Percentiles rank a stretch among this genome's conserved stretches.
Evolutionary conservation across 768 basidiomycete species (phyloP).

Genomic region (Tricholoma flavovirens): DNA sequence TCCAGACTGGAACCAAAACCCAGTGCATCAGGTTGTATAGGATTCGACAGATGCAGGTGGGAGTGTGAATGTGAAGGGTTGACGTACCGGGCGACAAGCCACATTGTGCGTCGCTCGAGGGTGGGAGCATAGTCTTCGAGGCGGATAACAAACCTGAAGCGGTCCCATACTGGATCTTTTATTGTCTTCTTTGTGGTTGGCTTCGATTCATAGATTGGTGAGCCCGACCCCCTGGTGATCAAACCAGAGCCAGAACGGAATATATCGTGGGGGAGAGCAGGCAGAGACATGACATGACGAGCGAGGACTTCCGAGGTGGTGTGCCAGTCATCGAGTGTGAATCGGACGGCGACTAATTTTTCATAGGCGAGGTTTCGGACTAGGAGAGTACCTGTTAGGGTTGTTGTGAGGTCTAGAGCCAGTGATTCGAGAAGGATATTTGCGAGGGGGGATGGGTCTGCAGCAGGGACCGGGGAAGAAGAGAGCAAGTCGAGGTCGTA

Average conservation of each 20-base stretch:
- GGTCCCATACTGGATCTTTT: constrained; percentile 40
- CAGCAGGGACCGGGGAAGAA: constrained; percentile 24
- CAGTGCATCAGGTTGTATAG: constrained; percentile 8
- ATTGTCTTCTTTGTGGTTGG: too few relatives aligned
- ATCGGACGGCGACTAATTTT: constrained; percentile 80
- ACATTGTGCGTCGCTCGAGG: constrained; percentile 50
- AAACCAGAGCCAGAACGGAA: constrained; percentile 11
- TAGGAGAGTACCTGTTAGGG: constrained; percentile 59
- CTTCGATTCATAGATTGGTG: too few relatives aligned
- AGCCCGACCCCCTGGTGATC: too few relatives aligned
- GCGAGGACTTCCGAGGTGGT: constrained; percentile 82
- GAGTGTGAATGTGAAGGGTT: too few relatives aligned
- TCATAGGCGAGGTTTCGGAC: constrained; percentile 84
- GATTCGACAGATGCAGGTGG: too few relatives aligned
- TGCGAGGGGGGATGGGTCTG: constrained; percentile 14
- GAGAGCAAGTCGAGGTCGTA: constrained; percentile 18
- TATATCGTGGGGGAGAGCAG: constrained; percentile 22
- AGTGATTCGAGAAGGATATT: constrained; percentile 29
- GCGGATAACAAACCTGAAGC: constrained; percentile 55
- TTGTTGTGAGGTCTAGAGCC: constrained; percentile 4
- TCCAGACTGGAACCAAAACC: too few relatives aligned
- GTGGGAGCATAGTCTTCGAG: constrained; percentile 62
- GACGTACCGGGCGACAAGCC: constrained; percentile 53
- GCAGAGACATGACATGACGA: constrained; percentile 38
- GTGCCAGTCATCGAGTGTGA: constrained; percentile 92